A percentile compares a stretch with the other conserved stretches of the same genome.
Evolutionary conservation across 352 stramenopile species (phyloP).

Genomic region (Blastocystis sp.): DNA sequence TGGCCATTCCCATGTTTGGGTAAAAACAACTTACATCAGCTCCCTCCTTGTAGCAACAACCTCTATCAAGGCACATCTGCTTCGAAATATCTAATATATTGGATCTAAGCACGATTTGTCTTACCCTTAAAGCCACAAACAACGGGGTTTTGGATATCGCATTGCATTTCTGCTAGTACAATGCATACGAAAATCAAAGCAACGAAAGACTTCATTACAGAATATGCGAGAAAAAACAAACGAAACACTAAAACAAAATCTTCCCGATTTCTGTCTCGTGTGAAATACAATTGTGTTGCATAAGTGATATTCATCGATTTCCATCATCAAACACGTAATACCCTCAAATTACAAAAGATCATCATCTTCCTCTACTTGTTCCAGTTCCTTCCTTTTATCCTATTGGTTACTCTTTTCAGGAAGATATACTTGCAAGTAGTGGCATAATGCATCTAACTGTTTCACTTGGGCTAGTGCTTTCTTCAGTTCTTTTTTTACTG

Average conservation of each 20-base stretch:
- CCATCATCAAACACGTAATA: background rate
- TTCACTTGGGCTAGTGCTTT: background rate
- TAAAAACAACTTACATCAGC: slow-evolving; percentile 22
- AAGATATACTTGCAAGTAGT: background rate
- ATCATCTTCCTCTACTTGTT: slow-evolving; percentile 6
- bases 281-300: background rate
- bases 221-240: background rate
- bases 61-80: slow-evolving; percentile 56
- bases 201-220: background rate
- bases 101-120: background rate
- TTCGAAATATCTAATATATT: slow-evolving; percentile 20
- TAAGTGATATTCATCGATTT: background rate
- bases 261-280: background rate
- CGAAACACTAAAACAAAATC: slow-evolving; percentile 19
- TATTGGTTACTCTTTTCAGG: background rate
- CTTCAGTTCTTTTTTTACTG: slow-evolving; percentile 19
- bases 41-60: slow-evolving; percentile 56
- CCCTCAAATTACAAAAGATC: slow-evolving; percentile 17
- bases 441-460: background rate
- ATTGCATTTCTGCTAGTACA: background rate
- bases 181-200: background rate
- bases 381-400: background rate
- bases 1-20: slow-evolving; percentile 48
- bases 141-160: slow-evolving; percentile 50
- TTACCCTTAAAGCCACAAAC: slow-evolving; percentile 42